Base-by-base conservation (phyloP, 2,329 filamentous ascomycete genomes). In the Exophiala aquamarina region DNA sequence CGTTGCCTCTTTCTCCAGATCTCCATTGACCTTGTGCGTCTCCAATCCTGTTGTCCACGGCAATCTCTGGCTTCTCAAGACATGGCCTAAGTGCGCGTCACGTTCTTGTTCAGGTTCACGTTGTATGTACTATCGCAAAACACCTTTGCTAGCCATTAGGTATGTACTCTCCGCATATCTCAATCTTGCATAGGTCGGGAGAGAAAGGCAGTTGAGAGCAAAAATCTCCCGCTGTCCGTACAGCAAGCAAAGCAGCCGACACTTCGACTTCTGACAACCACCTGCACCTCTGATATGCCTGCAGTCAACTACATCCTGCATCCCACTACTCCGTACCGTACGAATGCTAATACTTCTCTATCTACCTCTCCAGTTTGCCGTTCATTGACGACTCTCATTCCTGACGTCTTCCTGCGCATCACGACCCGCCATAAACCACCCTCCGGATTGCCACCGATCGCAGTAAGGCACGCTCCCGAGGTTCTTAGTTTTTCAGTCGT, bases 1-100 rank as follows among this genome's bases (percentile, higher is more conserved):
- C 52, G 40, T 49, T 52, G 48, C 41, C 47, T 50, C 46, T 52
- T 44, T 46, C 52, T 55, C 52, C 52, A 55, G 52, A 55, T 55
- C 52, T 52, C 46, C 49, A 52, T 52, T 55, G 52, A 55, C 34
- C 41, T 55, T 55, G 37, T 55, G 52, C 49, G 41, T 47, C 45
- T 39, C 28, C 39, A 43, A 46, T 45, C 41, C 41, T 45, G 35
- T 45, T 42, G 39, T 52, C 39, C 18, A 37, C 35, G 4, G 35
- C 35, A 19, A 4, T 19, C 8, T 19, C 15, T 37, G 14, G 19
- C 14, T 8, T 17, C 15, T 19, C 11, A 18, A 37, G 44, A 37
- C 31, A 50, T 47, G 42, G 48, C 44, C 43, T 55, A 49, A 52
- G 33, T 47, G 52, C 45, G 52, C 52, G 49, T 52, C 42, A 44